phyloP scores from a whole-genome alignment of 306 rosid species.

The Trifolium dubium region DNA sequence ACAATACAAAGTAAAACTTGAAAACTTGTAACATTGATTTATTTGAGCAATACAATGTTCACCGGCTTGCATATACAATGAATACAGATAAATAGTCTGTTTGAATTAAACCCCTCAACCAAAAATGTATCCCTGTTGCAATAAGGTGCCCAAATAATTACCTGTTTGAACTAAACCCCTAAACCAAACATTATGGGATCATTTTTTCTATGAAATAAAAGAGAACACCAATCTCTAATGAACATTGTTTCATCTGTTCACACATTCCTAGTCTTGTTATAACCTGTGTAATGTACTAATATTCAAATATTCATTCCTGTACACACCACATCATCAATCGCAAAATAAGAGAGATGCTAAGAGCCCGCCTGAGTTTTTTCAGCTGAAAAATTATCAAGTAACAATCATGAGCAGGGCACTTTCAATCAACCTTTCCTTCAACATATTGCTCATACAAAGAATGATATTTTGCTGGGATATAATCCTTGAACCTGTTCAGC shows the following conservation, averaged over 20 bases:
- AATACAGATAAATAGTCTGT: conserved; percentile 10
- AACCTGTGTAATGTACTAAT: conserved; percentile 24
- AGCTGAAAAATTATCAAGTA: conserved; percentile 29
- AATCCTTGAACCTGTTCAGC: conserved; percentile 83
- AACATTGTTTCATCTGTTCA: conserved; percentile 11
- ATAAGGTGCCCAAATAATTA: background rate
- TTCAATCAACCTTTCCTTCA: conserved; percentile 43
- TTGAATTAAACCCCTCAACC: background rate
- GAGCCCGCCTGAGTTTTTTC: conserved; percentile 36
- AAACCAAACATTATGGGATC: conserved; percentile 28
- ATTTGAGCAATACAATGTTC: conserved; percentile 21
- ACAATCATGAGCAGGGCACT: conserved; percentile 25
- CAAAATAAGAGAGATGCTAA: conserved; percentile 35
- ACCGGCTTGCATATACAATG: conserved; percentile 15
- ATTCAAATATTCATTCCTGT: conserved; percentile 30
- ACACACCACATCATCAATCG: conserved; percentile 31
- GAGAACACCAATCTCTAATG: conserved; percentile 20
- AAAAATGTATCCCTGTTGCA: conserved; percentile 1
- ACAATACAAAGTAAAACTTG: background rate
- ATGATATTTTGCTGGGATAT: conserved; percentile 82
- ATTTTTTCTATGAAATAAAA: conserved; percentile 11
- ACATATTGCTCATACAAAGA: conserved; percentile 71
- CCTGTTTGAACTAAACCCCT: conserved; percentile 25
- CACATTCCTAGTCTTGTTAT: conserved; percentile 24
- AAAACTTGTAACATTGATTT: conserved; percentile 10